Base-by-base conservation (phyloP, 73 alveolate species). In the Stentor coeruleus region DNA sequence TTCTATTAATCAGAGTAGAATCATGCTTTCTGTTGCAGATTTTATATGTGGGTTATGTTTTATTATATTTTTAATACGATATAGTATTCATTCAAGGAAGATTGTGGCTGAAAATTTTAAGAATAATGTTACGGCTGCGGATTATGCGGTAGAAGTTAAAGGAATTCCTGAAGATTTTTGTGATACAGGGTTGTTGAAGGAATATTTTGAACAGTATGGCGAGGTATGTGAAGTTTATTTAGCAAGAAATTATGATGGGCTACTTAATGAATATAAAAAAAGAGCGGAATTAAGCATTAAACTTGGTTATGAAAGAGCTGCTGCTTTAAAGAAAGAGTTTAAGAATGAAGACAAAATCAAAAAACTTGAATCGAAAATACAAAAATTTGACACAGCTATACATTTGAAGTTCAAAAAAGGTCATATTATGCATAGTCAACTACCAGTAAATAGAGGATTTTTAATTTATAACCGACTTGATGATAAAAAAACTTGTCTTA, bases 401-500 rank as follows among this genome's bases (percentile, higher is more conserved):
- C 72, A 81, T 4, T 49, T 42, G 15, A 74, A 40, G 37, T 30
- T 39, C 2, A 72, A 86, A 49, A 81, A 83, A 4, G 42, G 39
- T 14, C 35, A 85, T 3, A 86, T 74, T 38, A 58, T 80, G 3
- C 81, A 73, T 55, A 59, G 82, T 49, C 88, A 87, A 58, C 76
- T 87, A 2, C 88, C 85, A 4, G 42, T 81, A 0, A 37, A 81
- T 3, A 82, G 89, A 36, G 95, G 91, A 4, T 89, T 89, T 76
- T 86, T 89, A 0, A 57, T 86, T 38, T 89, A 86, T 58, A 76
- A 89, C 28, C 79, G 76, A 38, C 66, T 82, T 28, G 79, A 31
- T 3, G 88, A 49, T 30, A 59, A 83, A 38, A 37, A 81, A 35
- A 3, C 60, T 55, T 88, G 90, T 49, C 72, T 74, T 55, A 58